Evolutionary conservation across 1,284 basidiomycete genomes (phyloP).

Genomic region (Waitea zeae): DNA sequence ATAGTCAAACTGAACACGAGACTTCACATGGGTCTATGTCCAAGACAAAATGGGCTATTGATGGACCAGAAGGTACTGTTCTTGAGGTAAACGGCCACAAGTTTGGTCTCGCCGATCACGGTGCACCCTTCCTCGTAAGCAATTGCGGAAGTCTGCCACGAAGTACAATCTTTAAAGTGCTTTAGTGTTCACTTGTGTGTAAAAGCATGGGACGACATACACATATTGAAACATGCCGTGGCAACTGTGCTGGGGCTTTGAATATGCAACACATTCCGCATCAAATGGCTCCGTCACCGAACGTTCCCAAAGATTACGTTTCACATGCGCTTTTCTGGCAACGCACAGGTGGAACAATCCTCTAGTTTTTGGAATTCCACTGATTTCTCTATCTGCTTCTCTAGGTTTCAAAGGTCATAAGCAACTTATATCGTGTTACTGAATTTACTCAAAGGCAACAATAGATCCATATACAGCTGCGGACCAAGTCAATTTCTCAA

Average conservation of each 20-base stretch:
- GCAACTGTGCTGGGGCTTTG: constrained; percentile 17
- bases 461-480: constrained; percentile 42
- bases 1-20: constrained; percentile 40
- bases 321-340: constrained; percentile 40
- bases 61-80: constrained; percentile 25
- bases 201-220: constrained; percentile 31
- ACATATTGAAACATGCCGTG: constrained; percentile 39
- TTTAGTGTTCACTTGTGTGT: constrained; percentile 38
- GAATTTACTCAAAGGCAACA: no score
- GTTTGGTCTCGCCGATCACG: constrained; percentile 37
- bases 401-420: constrained; percentile 9
- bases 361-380: constrained; percentile 5
- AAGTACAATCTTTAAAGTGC: no score
- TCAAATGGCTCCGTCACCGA: constrained; percentile 24
- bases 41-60: constrained; percentile 33
- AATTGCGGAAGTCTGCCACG: no score
- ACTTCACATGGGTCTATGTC: constrained; percentile 51
- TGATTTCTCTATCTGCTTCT: neutral
- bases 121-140: constrained; percentile 35
- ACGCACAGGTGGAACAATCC: constrained; percentile 21
- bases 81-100: constrained; percentile 36
- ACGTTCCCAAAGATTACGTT: constrained; percentile 31
- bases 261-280: constrained; percentile 29
- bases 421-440: constrained; percentile 18
- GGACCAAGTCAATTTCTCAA: constrained; percentile 31